Conservation (phyloP, 1,284 basidiomycete genomes). For the Earliella scabrosa region DNA sequence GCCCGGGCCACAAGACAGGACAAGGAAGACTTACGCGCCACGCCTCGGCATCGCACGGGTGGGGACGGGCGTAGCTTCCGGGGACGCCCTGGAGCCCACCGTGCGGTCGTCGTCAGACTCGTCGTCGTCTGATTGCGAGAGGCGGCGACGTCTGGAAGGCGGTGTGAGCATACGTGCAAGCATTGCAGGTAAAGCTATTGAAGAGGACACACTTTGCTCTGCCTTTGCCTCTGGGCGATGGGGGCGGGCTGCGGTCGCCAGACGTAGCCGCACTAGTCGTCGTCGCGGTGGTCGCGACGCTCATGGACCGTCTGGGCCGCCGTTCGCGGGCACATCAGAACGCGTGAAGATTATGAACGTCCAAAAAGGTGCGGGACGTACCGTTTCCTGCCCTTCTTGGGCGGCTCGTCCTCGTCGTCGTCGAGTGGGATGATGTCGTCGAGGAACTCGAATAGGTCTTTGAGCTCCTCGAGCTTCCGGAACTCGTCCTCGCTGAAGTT, state of each 20-base stretch:
- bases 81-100: conserved; percentile 26
- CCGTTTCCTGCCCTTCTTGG: conserved; percentile 44
- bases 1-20: too few species aligned
- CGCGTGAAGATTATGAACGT: too few species aligned
- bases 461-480: conserved; percentile 59
- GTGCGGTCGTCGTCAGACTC: conserved; percentile 45
- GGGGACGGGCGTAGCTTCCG: conserved; percentile 28
- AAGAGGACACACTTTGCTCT: conserved; percentile 36
- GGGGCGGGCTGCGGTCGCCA: conserved; percentile 33
- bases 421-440: conserved; percentile 54
- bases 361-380: conserved; percentile 17
- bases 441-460: conserved; percentile 68
- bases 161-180: conserved; percentile 5
- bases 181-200: background rate
- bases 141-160: conserved; percentile 35
- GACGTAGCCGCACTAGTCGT: conserved; percentile 30
- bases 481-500: conserved; percentile 75
- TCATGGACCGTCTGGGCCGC: conserved; percentile 43
- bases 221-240: conserved; percentile 31
- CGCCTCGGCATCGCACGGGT: conserved; percentile 40
- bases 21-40: conserved; percentile 36
- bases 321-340: too few species aligned
- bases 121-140: conserved; percentile 50
- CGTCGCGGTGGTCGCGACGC: conserved; percentile 35
- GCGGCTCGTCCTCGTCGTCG: conserved; percentile 53